Evolutionary conservation across 768 basidiomycete species (phyloP), one percentile per base, ranked within the genome.

Genomic region (Boletus edulis): DNA sequence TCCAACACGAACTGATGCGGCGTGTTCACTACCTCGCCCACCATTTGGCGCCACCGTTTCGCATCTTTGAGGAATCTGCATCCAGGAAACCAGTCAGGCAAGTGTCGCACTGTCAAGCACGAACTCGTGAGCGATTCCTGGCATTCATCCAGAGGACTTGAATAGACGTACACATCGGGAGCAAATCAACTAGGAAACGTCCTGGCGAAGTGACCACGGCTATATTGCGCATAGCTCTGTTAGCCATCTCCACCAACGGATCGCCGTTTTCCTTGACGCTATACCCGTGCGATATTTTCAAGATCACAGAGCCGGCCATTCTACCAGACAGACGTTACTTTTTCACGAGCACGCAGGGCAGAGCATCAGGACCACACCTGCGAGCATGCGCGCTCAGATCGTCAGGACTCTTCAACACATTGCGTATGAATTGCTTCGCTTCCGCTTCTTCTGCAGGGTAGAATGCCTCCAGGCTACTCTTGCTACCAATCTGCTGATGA

Each of bases 261-360:
- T 77, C 76, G 22, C 68, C 49, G 6, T 63, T 56, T 4, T 64
- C 58, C 45, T 63, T 37, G 15, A 73, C 67, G 6, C 67, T 58
- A 29, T 75, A 62, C 2, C 76, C 77, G 46, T 76, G 70, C 1
- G 72, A 71, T 17, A 71, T 59, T 14, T 58, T 64, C 54, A 70
- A 56, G 51, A 76, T 73, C 10, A 67, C 64, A 13, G 73, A 67
- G 11, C 35, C 18, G 0, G 51, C 15, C 44, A 38, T 37, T 27
- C 51, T 51, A 12, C 6, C 8, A 2, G 2, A 7, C 15, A 17
- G 14, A 7, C 1, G 32, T 42, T 34, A n/a, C 13, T 12, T 34
- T 7, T 45, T 14, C 40, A 31, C 40, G 32, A 13, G 18, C 22
- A n/a, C 12, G 2, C 5, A 34, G 13, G 29, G 4, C 13, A 27